phyloP scores from a whole-genome alignment of 768 basidiomycete genomes.

The Basidioascus undulatus region DNA sequence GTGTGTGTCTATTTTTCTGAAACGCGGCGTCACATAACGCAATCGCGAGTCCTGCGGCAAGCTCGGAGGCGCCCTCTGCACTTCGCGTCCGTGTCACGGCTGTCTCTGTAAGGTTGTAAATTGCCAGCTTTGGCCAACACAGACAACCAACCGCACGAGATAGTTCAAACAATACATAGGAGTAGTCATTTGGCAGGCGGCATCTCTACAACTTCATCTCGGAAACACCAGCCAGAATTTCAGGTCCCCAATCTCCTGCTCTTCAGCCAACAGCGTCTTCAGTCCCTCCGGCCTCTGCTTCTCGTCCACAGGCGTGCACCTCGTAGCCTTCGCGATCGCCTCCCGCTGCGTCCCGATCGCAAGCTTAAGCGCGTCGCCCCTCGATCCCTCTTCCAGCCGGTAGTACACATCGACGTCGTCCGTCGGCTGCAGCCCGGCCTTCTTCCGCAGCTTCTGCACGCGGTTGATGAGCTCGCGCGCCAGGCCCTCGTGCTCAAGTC shows the following conservation, averaged over 20 bases:
- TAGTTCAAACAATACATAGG: too few relatives aligned
- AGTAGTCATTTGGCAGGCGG: too few relatives aligned
- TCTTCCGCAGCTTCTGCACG: slow-evolving; percentile 84
- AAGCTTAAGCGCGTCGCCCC: slow-evolving; percentile 31
- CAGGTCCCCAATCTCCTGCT: slow-evolving; percentile 58
- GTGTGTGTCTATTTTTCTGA: too few relatives aligned
- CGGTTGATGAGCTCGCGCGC: slow-evolving; percentile 76
- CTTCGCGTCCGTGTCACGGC: too few relatives aligned
- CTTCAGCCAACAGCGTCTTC: slow-evolving; percentile 49
- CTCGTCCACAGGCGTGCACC: slow-evolving; percentile 40
- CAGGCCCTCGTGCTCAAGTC: slow-evolving; percentile 73
- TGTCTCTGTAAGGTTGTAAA: too few relatives aligned
- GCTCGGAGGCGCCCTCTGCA: too few relatives aligned
- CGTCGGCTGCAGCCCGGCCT: slow-evolving; percentile 79
- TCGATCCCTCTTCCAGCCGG: slow-evolving; percentile 42
- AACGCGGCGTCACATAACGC: too few relatives aligned
- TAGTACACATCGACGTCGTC: slow-evolving; percentile 83
- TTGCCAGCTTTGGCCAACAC: too few relatives aligned
- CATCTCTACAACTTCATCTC: too few relatives aligned
- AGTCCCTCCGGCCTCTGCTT: slow-evolving; percentile 27
- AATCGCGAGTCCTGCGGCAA: too few relatives aligned
- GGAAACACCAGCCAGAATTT: slow-evolving; percentile 52
- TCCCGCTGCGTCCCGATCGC: slow-evolving; percentile 45
- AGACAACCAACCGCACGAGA: too few relatives aligned
- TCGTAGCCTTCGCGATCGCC: slow-evolving; percentile 45